Evolutionary conservation across 2,329 filamentous ascomycete genomes (phyloP).

Genomic region (Sarocladium strictum): DNA sequence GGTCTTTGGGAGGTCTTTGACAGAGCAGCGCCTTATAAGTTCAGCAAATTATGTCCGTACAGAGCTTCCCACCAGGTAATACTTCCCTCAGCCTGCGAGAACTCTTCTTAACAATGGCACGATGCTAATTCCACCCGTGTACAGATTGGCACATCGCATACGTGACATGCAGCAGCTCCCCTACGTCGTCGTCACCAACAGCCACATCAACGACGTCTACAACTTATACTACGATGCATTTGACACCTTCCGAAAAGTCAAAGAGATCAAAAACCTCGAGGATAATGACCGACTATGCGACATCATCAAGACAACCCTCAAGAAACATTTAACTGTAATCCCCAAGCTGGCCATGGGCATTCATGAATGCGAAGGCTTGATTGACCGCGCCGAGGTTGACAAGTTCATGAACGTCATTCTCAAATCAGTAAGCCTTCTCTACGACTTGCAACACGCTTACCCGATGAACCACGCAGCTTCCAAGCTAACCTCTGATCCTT

Average conservation of each 20-base stretch:
- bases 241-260: constrained; percentile 77
- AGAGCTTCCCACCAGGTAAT: constrained; percentile 77
- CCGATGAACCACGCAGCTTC: not conserved
- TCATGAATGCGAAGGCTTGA: constrained; percentile 77
- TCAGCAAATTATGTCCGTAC: constrained; percentile 97
- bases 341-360: constrained; percentile 93
- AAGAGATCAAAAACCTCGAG: constrained; percentile 76
- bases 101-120: no score
- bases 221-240: constrained; percentile 97
- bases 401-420: constrained; percentile 93
- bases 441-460: not conserved
- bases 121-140: no score
- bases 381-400: constrained; percentile 77
- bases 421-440: constrained; percentile 59
- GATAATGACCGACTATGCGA: constrained; percentile 88
- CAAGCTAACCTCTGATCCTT: not conserved
- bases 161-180: constrained; percentile 96
- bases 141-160: constrained; percentile 82
- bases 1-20: constrained; percentile 92
- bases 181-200: constrained; percentile 93
- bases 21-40: constrained; percentile 80
- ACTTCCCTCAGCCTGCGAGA: not conserved
- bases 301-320: constrained; percentile 70
- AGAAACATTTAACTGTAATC: constrained; percentile 87
- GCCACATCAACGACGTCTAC: constrained; percentile 90